Evolutionary conservation across 129 eudicot species (phyloP), one percentile per base, ranked within the genome.

Genomic region (Ambrosia trifida): DNA sequence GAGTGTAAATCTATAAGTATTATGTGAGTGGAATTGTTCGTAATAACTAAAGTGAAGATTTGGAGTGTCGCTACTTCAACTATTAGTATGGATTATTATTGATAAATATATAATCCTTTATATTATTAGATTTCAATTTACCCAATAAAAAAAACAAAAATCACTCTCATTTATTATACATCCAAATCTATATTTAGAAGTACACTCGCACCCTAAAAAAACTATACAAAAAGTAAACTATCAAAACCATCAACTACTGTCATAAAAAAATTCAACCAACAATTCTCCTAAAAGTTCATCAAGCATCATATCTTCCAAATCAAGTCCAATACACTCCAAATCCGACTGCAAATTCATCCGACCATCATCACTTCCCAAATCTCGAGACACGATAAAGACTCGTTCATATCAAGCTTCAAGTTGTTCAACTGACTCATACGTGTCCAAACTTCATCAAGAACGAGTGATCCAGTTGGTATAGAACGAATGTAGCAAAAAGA

Each of bases 281-380:
- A 78, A 47, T 62, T 92, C 96, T 63, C 83, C 87, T 70, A 89
- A 43, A 47, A 93, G 64, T 68, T 87, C 86, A 64, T 84, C 85
- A 50, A 89, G 76, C 64, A 93, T 85, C 73, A 78, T 64, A 12
- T 85, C 95, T 69, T 93, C 98, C 51, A 93, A 64, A 45, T 87
- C 88, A 35, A 89, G 83, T 38, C 80, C 95, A 63, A 78, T 68
- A 70, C 73, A 73, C 73, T 93, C 98, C 1, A 71, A 72, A 43
- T 83, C 95, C 66, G 58, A 49, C 72, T 85, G 95, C 64, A 89
- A 90, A 71, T 84, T 93, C 96, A 85, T 89, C 98, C 98, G 89
- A 41, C 87, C 85, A 75, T 75, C 73, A 54, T 78, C 83, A 63
- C 73, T 81, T 9, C 63, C 66, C 66, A 89, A 50, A 61, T 93